Evolutionary conservation across 495 filamentous ascomycete genomes (phyloP), one percentile per base, ranked within the genome.

Genomic region (Neurospora hispaniola): DNA sequence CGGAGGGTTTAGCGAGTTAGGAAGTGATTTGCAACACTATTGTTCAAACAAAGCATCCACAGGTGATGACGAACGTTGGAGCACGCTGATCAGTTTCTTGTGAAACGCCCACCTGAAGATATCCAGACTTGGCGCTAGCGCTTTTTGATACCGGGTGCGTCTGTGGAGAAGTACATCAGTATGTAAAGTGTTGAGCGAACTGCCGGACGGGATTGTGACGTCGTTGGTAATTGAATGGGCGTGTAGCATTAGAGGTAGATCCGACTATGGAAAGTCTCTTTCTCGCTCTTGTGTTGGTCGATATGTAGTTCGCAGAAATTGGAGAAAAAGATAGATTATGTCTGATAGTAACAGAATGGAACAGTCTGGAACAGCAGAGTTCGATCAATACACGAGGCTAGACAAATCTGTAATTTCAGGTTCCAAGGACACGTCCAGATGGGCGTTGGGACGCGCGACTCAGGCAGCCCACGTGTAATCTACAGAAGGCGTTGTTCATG

Each of bases 321-420:
- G 20, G 12, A 31, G 7, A 16, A 8, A 62, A 35, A 8, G 16
- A 54, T 3, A 9, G 0, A 35, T 14, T 2, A 14, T 31, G 54
- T 35, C 27, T 18, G 14, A 35, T 35, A 35, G 35, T 8, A 6
- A 35, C 7, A 16, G 6, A 59, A 59, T 23, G 46, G 5, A 59
- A 31, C 27, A 31, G 2, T 31, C 27, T 31, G 27, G 27, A 31
- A 12, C 46, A 48, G 5, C 4, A 48, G n/a, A 20, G 2, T 23
- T 48, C 20, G n/a, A 48, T 42, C 73, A 72, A 42, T 71, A 74
- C 27, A 62, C 31, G 40, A 72, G 73, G 20, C 27, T 68, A 69
- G 69, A 43, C 27, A 48, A 69, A 68, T 69, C 72, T 41, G 73
- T 69, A 77, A 76, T 78, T 48, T 78, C 74, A 73, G 20, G 48